These are phyloP conservation scores for Leccinum pallidistipes DNA, from an alignment of 1,284 basidiomycete species.

Conservation along the genomic window DNA sequence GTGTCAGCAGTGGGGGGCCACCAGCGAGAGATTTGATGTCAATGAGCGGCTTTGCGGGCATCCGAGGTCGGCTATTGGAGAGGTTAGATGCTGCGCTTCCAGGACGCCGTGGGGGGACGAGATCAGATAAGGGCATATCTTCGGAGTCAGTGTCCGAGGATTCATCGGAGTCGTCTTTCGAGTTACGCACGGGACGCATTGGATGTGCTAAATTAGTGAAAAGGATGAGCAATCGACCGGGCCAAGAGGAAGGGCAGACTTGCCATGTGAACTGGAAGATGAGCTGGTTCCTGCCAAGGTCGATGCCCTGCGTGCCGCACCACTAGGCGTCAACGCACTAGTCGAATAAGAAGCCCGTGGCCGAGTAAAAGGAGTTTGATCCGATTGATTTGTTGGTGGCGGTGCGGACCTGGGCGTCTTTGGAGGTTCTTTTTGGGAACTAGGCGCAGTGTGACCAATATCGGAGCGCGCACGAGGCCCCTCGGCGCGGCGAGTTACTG, in stretches of 20 bases:
- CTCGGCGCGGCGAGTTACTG: constrained; percentile 18
- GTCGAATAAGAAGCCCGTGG: constrained; percentile 37
- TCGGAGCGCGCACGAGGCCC: constrained; percentile 20
- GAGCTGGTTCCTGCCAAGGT: constrained; percentile 27
- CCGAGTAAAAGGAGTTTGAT: constrained; percentile 17
- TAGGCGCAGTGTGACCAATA: constrained; percentile 11
- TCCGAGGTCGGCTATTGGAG: constrained; percentile 32
- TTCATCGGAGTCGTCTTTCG: constrained; percentile 18
- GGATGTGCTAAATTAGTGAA: constrained; percentile 12
- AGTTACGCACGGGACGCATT: constrained; percentile 3
- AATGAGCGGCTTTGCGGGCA: constrained; percentile 48
- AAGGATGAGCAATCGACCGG: background rate
- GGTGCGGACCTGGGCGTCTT: constrained; percentile 6
- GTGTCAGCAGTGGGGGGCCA: constrained; percentile 30
- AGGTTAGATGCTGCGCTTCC: constrained; percentile 43
- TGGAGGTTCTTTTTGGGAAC: constrained; percentile 6
- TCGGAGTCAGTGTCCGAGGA: constrained; percentile 39
- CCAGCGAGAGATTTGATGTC: constrained; percentile 43
- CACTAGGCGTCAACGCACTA: constrained; percentile 41
- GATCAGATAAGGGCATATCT: constrained; percentile 42
- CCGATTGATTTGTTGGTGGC: constrained; percentile 9
- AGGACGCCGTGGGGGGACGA: constrained; percentile 44
- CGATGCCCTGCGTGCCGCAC: constrained; percentile 40
- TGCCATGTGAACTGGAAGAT: constrained; percentile 17
- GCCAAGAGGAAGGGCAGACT: constrained; percentile 2